Percentiles rank a stretch among this genome's conserved stretches.
phyloP scores from a whole-genome alignment of 208 protist species.

The Acanthamoeba royreba region DNA sequence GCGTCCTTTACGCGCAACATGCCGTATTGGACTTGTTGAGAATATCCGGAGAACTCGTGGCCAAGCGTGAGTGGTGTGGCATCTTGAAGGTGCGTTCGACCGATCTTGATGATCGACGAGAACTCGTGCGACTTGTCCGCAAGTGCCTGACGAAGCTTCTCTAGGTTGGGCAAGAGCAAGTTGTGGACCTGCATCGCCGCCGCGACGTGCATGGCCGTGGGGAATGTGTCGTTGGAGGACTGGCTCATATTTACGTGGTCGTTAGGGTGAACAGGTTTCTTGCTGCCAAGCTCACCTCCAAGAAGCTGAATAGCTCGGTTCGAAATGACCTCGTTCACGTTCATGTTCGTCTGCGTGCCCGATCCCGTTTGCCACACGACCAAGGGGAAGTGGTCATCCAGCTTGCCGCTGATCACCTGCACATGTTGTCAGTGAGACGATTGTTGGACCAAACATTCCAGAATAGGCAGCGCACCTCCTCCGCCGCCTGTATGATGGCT shows the following conservation, averaged over 20 bases:
- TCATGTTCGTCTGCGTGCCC: conserved; percentile 94
- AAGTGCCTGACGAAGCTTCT: conserved; percentile 64
- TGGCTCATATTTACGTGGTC: conserved; percentile 91
- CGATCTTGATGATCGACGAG: conserved; percentile 87
- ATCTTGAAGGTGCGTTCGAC: conserved; percentile 90
- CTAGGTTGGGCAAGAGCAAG: conserved; percentile 72
- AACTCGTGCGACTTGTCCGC: conserved; percentile 79
- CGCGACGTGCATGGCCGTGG: conserved; percentile 86
- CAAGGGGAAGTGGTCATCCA: conserved; percentile 80
- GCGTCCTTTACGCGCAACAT: conserved; percentile 73
- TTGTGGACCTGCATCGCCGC: conserved; percentile 64
- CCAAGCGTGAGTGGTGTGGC: conserved; percentile 89
- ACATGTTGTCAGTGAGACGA: not conserved
- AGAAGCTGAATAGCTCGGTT: conserved; percentile 86
- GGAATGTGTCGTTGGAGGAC: conserved; percentile 88
- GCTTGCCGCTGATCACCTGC: conserved; percentile 63
- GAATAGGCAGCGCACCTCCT: conserved; percentile 83
- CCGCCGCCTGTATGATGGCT: conserved; percentile 73
- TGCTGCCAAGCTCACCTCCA: conserved; percentile 81
- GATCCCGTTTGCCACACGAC: conserved; percentile 86
- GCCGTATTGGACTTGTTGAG: conserved; percentile 76
- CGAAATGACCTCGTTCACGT: conserved; percentile 89
- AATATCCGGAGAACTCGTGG: conserved; percentile 83
- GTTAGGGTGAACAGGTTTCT: conserved; percentile 89
- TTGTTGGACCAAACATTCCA: too few species aligned